phyloP scores from a whole-genome alignment of 306 rosid genomes.

The Crotalaria pallida region DNA sequence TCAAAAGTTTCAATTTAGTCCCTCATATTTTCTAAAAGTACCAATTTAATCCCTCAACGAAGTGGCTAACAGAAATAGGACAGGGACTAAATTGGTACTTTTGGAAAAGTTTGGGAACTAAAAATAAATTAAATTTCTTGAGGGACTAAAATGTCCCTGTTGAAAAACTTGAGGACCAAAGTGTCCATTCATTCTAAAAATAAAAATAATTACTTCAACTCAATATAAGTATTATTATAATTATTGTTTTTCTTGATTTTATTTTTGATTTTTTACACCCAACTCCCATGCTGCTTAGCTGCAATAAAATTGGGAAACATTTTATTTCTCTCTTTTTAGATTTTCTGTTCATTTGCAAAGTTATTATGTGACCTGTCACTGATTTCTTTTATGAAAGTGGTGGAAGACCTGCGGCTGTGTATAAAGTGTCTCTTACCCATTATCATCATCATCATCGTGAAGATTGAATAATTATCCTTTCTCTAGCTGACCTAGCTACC shows the following conservation, averaged over 20 bases:
- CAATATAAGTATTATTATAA: neutral
- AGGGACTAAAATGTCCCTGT: too few species aligned
- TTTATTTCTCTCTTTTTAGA: neutral
- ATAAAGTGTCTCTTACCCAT: neutral
- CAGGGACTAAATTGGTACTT: too few species aligned
- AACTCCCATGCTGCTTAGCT: constrained; percentile 5
- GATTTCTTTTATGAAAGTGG: neutral
- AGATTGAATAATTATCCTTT: constrained; percentile 22
- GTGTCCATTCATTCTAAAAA: too few species aligned
- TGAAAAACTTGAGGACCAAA: too few species aligned
- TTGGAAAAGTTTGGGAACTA: too few species aligned
- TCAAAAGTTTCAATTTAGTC: too few species aligned
- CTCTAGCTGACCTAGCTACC: neutral
- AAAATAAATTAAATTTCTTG: too few species aligned
- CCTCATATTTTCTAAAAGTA: too few species aligned
- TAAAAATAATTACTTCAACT: too few species aligned
- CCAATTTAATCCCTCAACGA: too few species aligned
- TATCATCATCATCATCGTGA: neutral
- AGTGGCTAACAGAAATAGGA: too few species aligned
- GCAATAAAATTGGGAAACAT: neutral
- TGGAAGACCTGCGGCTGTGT: constrained; percentile 20
- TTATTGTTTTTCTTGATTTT: neutral
- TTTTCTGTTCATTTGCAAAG: neutral
- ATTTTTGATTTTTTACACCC: neutral
- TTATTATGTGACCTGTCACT: constrained; percentile 17